These are phyloP conservation scores for Nakazawaea ishiwadae DNA, from an alignment of 805 yeast species.

Conservation along the genomic window DNA sequence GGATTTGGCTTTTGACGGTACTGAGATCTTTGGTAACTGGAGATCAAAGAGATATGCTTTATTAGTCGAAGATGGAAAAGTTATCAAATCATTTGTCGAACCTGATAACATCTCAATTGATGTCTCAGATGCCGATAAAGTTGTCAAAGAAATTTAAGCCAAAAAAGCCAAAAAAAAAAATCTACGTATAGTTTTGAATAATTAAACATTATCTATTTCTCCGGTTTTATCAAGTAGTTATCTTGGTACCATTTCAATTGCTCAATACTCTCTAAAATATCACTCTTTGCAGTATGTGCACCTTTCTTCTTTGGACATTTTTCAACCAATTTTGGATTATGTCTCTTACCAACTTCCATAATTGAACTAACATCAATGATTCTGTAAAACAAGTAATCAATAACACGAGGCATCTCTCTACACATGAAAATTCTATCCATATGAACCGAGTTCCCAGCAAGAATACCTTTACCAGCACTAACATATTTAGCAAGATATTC, in stretches of 20 bases:
- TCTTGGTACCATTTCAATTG: slow-evolving; percentile 77
- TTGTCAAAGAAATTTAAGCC: slow-evolving; percentile 24
- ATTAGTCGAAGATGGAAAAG: slow-evolving; percentile 70
- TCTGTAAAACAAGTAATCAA: slow-evolving; percentile 63
- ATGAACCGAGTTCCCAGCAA: slow-evolving; percentile 92
- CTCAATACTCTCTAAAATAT: slow-evolving; percentile 82
- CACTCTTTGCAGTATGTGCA: slow-evolving; percentile 84
- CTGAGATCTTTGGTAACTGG: slow-evolving; percentile 67
- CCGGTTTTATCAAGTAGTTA: slow-evolving; percentile 43
- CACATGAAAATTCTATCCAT: slow-evolving; percentile 85
- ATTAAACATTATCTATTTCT: not conserved
- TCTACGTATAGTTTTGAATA: too few relatives aligned
- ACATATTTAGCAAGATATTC: slow-evolving; percentile 55
- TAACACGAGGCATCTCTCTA: slow-evolving; percentile 74
- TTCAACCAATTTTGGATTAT: slow-evolving; percentile 59
- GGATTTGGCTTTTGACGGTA: slow-evolving; percentile 71
- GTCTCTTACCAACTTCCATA: slow-evolving; percentile 75
- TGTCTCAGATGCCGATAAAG: slow-evolving; percentile 43
- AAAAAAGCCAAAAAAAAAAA: too few relatives aligned
- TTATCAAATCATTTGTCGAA: slow-evolving; percentile 63
- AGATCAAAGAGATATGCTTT: slow-evolving; percentile 77
- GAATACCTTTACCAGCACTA: slow-evolving; percentile 53
- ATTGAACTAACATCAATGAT: slow-evolving; percentile 87
- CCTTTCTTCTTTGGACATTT: slow-evolving; percentile 58
- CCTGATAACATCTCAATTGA: slow-evolving; percentile 75